Evolutionary conservation across 1,284 basidiomycete species (phyloP).

Genomic region (Fomes fomentarius): DNA sequence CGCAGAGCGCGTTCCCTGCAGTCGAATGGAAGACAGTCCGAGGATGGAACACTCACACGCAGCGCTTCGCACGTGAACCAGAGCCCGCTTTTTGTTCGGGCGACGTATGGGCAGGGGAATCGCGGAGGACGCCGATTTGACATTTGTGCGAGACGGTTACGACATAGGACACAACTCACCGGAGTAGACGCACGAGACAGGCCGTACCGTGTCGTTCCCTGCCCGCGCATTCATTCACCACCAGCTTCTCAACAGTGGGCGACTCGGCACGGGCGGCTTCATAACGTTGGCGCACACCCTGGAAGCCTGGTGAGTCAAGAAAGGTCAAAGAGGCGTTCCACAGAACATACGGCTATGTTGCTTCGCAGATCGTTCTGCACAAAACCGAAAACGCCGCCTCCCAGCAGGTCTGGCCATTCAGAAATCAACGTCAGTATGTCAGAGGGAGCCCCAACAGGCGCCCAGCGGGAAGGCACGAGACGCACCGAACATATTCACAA

Average conservation of each 20-base stretch:
- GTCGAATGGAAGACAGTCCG: neutral
- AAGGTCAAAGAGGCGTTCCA: slow-evolving; percentile 14
- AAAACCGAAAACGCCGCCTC: slow-evolving; percentile 86
- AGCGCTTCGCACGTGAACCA: slow-evolving; percentile 85
- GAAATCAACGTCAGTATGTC: slow-evolving; percentile 4
- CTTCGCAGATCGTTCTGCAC: slow-evolving; percentile 90
- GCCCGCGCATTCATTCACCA: slow-evolving; percentile 62
- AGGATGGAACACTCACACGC: slow-evolving; percentile 37
- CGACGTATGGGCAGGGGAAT: slow-evolving; percentile 47
- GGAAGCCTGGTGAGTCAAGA: slow-evolving; percentile 15
- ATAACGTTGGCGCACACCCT: slow-evolving; percentile 85
- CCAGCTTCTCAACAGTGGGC: slow-evolving; percentile 79
- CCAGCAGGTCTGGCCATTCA: slow-evolving; percentile 75
- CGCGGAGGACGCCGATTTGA: slow-evolving; percentile 27
- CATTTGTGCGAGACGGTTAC: slow-evolving; percentile 23
- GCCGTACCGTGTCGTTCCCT: slow-evolving; percentile 53
- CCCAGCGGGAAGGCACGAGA: neutral
- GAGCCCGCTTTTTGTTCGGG: slow-evolving; percentile 62
- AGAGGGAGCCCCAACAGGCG: neutral
- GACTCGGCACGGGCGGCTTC: slow-evolving; percentile 57
- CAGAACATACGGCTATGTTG: slow-evolving; percentile 75
- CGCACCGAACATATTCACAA: slow-evolving; percentile 90
- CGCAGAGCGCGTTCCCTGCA: slow-evolving; percentile 16
- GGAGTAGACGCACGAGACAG: slow-evolving; percentile 80
- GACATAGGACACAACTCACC: slow-evolving; percentile 50